Conservation (phyloP, 441 rosid genomes). For the Capsella rubella region DNA sequence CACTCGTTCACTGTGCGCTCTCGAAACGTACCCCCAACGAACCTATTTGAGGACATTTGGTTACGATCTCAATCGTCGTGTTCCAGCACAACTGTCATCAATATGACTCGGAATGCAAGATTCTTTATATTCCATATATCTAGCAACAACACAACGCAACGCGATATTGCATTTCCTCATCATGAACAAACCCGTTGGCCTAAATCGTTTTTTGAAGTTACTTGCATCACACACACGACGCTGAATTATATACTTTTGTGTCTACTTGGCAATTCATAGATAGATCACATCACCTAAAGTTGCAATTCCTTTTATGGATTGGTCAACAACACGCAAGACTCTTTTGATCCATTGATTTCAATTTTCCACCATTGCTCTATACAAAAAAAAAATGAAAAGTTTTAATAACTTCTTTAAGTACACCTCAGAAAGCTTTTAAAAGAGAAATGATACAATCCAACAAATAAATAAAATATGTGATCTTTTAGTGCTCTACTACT, state of each 20-base stretch:
- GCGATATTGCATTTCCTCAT: not conserved
- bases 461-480: no score
- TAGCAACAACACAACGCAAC: not conserved
- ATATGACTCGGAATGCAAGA: not conserved
- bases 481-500: not conserved
- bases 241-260: not conserved
- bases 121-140: not conserved
- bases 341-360: not conserved
- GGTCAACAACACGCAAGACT: constrained; percentile 6
- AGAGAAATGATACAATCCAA: no score
- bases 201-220: not conserved
- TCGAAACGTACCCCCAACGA: not conserved
- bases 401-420: no score
- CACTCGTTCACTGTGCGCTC: not conserved
- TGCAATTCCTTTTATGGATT: not conserved
- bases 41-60: not conserved
- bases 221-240: not conserved
- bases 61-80: not conserved
- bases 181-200: not conserved
- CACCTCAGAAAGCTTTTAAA: no score
- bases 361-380: not conserved
- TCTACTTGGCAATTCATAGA: not conserved
- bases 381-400: no score
- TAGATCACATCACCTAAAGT: not conserved
- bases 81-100: not conserved